Conservation (phyloP, 345 rosid genomes). For the Camelina hispida region DNA sequence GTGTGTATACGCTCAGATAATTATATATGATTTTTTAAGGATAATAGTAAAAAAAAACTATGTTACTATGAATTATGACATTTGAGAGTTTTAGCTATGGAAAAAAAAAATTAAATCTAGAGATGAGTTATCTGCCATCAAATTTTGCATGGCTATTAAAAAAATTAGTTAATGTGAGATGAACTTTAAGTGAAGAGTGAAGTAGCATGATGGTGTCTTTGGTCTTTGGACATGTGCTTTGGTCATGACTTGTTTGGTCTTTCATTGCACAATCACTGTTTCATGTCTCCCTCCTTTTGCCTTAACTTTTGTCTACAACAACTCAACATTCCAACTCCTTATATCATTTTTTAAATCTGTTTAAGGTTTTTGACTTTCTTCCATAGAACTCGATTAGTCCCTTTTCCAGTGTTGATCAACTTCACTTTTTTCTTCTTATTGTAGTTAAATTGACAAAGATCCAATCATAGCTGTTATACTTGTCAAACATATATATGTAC, state of each 20-base stretch:
- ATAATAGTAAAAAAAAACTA: neutral
- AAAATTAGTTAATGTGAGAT: slow-evolving; percentile 24
- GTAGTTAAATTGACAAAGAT: slow-evolving; percentile 1
- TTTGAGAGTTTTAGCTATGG: neutral
- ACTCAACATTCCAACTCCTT: slow-evolving; percentile 37
- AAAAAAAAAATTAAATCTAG: neutral
- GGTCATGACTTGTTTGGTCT: slow-evolving; percentile 45
- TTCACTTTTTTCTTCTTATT: slow-evolving; percentile 14
- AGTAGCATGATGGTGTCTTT: slow-evolving; percentile 42
- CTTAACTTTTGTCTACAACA: slow-evolving; percentile 44
- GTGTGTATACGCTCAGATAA: neutral
- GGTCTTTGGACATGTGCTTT: slow-evolving; percentile 46
- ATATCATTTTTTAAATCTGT: neutral
- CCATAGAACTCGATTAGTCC: slow-evolving; percentile 26
- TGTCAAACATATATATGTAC: slow-evolving; percentile 19
- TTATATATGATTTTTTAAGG: neutral
- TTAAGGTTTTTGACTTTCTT: slow-evolving; percentile 40
- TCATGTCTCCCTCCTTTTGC: slow-evolving; percentile 48
- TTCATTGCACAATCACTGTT: slow-evolving; percentile 44
- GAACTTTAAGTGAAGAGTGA: slow-evolving; percentile 19
- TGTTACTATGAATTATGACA: neutral
- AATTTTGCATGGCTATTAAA: neutral
- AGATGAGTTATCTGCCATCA: neutral
- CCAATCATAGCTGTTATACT: slow-evolving; percentile 22
- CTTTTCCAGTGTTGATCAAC: slow-evolving; percentile 34